Evolutionary conservation across 176 grass and related monocot genomes (phyloP), one percentile per base, ranked within the genome.

Genomic region (Leersia perrieri): DNA sequence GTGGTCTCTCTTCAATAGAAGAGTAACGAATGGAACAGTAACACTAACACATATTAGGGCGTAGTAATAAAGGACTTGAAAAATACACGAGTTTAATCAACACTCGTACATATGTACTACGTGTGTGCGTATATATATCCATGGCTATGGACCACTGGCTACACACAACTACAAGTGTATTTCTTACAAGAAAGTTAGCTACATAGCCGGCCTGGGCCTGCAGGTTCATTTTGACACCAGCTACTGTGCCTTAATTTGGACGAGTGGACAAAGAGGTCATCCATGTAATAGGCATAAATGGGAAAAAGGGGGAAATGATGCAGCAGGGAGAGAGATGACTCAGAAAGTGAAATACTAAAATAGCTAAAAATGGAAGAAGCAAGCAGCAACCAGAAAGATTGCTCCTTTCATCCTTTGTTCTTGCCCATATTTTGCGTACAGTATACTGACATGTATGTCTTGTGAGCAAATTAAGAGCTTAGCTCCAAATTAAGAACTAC

Each of bases 1-100:
- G 8, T 1, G 9, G 36, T 11, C 35, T 14, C 28, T 20, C 44
- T 74, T 33, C 73, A 66, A 77, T 77, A 74, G 70, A 84, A 84
- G 68, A 88, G 68, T 79, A 88, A 83, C 58, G 9, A 78, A 88
- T 83, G 60, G 28, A 83, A 79, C 75, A 88, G 80, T 79, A 88
- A 20, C 44, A 47, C 44, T 47, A 29, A 78, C 27, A 11, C 33
- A 80, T 20, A 27, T 33, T 55, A 41, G 23, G 18, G 62, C 11
- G 53, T 45, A 25, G n/a, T 58, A 58, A 58, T 25, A 58, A 58
- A 58, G 53, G 53, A 58, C 53, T 58, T 57, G 53, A n/a, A 23
- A n/a, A 58, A 7, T 58, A 58, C 1, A 58, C 22, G n/a, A 58
- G 53, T 58, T 58, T n/a, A 58, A 58, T 58, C 25, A 58, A 25